Evolutionary conservation across 805 yeast species (phyloP).

Genomic region (Wickerhamomyces alni): DNA sequence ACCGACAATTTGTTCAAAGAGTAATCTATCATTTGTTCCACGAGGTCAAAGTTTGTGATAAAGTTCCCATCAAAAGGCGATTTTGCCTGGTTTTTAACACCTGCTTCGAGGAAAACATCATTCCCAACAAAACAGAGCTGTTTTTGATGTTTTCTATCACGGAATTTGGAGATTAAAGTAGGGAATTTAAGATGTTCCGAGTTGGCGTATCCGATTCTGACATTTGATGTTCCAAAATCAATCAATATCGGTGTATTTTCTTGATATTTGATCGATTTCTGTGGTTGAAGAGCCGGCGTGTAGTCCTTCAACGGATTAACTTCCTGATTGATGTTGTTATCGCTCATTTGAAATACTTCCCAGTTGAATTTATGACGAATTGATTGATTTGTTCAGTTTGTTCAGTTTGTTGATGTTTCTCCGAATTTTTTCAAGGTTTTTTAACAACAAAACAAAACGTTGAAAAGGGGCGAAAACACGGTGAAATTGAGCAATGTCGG

Average conservation of each 20-base stretch:
- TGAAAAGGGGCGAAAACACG: background rate
- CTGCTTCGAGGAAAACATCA: conserved; percentile 68
- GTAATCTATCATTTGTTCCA: conserved; percentile 80
- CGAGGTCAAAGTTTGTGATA: conserved; percentile 88
- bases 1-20: conserved; percentile 77
- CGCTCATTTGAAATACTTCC: background rate
- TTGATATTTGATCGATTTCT: conserved; percentile 44
- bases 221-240: conserved; percentile 69
- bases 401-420: conserved; percentile 5
- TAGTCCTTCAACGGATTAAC: conserved; percentile 13
- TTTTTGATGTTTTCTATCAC: conserved; percentile 67
- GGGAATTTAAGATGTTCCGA: conserved; percentile 65
- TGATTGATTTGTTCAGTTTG: conserved; percentile 2
- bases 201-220: conserved; percentile 56
- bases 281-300: conserved; percentile 23
- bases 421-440: background rate
- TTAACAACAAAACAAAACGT: background rate
- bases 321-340: background rate
- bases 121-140: conserved; percentile 74
- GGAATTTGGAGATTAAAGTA: conserved; percentile 58
- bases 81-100: conserved; percentile 60
- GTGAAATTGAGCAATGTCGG: background rate
- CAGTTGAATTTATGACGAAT: background rate
- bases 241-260: conserved; percentile 72
- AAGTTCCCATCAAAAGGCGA: conserved; percentile 85